Percentiles rank a stretch among this genome's conserved stretches.
phyloP scores from a whole-genome alignment of 192 early-diverging fungal species.

The Backusella westeae region DNA sequence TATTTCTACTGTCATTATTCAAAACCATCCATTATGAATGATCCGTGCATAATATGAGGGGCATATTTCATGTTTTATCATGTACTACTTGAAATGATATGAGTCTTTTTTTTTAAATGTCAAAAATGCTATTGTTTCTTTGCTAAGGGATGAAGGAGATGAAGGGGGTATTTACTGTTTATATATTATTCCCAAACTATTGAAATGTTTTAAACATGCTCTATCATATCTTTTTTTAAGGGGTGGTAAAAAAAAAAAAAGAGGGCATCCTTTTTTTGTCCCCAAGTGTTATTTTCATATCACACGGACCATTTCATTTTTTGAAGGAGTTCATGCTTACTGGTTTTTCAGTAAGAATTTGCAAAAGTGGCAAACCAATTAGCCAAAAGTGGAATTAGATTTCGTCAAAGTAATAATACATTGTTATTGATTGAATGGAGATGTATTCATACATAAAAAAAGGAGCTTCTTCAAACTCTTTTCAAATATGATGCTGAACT shows the following conservation, averaged over 20 bases:
- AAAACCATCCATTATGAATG: too few relatives aligned
- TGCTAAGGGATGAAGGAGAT: background rate
- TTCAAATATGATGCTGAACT: too few relatives aligned
- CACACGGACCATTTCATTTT: background rate
- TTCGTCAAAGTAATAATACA: too few relatives aligned
- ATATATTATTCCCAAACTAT: background rate
- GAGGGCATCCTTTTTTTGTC: background rate
- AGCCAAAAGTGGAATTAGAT: too few relatives aligned
- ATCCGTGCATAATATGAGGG: too few relatives aligned
- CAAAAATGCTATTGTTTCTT: background rate
- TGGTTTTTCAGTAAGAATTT: too few relatives aligned
- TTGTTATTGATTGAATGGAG: too few relatives aligned
- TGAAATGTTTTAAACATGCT: background rate
- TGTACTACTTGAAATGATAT: background rate
- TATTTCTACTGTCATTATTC: background rate
- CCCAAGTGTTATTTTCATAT: background rate
- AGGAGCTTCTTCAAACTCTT: too few relatives aligned
- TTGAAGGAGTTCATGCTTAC: background rate
- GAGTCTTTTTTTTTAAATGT: background rate
- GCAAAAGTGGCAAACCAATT: background rate
- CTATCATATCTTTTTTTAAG: too few relatives aligned
- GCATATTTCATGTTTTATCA: background rate
- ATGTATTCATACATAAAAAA: too few relatives aligned
- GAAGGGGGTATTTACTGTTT: background rate
- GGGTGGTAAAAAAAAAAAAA: background rate